A percentile compares a stretch with the other conserved stretches of the same genome.
These are phyloP conservation scores for Colletotrichum caudatum DNA, from an alignment of 2,329 filamentous ascomycete species.

Conservation along the genomic window DNA sequence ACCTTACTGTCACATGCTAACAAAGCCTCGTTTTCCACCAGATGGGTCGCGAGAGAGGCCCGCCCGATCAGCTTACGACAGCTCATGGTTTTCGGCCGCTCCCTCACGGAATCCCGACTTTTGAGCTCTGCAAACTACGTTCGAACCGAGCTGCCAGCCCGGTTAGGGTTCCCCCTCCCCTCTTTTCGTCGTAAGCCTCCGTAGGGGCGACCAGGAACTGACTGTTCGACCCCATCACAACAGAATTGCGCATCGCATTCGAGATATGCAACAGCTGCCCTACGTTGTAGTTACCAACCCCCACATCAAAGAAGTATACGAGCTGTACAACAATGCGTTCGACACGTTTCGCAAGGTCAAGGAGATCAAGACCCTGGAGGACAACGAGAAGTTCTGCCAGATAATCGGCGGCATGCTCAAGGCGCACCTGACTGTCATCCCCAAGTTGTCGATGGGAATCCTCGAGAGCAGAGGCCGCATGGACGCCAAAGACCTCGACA, in stretches of 20 bases:
- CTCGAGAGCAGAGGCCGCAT: slow-evolving; percentile 89
- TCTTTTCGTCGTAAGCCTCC: not conserved
- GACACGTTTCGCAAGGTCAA: slow-evolving; percentile 87
- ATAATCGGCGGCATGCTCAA: slow-evolving; percentile 82
- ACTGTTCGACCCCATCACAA: slow-evolving; percentile 14
- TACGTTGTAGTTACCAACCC: slow-evolving; percentile 97
- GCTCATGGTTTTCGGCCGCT: slow-evolving; percentile 96
- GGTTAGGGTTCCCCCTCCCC: slow-evolving; percentile 59
- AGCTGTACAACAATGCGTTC: slow-evolving; percentile 97
- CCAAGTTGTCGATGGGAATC: slow-evolving; percentile 93
- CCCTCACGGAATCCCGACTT: slow-evolving; percentile 88
- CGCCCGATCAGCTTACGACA: slow-evolving; percentile 96
- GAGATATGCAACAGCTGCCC: slow-evolving; percentile 96
- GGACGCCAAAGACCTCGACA: slow-evolving; percentile 83
- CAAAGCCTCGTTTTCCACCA: slow-evolving; percentile 53
- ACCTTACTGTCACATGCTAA: slow-evolving; percentile 36
- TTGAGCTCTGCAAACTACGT: slow-evolving; percentile 98
- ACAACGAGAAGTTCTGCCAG: slow-evolving; percentile 90
- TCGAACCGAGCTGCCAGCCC: slow-evolving; percentile 89
- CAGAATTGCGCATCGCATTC: slow-evolving; percentile 91
- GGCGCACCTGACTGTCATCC: slow-evolving; percentile 93
- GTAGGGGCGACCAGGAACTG: slow-evolving; percentile 7
- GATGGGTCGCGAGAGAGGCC: slow-evolving; percentile 93
- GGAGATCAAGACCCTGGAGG: slow-evolving; percentile 86
- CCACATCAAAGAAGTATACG: slow-evolving; percentile 94